Evolutionary conservation across 2,329 filamentous ascomycete genomes (phyloP), one percentile per base, ranked within the genome.

Genomic region (Graphilbum fragrans): DNA sequence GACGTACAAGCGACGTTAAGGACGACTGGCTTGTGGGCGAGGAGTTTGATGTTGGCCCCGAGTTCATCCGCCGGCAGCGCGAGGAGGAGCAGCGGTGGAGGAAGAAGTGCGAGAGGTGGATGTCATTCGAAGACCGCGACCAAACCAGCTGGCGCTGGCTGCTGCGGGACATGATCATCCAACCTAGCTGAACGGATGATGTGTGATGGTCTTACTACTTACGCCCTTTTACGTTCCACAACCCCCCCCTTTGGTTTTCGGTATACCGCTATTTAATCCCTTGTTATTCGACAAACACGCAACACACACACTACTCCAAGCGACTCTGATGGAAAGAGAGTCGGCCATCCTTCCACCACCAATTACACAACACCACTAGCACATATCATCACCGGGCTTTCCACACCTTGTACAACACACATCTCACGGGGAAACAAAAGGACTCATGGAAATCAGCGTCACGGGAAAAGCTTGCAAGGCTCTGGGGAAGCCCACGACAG

Each of bases 1-100:
- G 14, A 16, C 72, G 74, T 18, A 64, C 66, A 51, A 78, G 72
- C 52, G 77, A 80, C 41, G 60, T 77, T 48, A 76, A 77, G 44
- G 82, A 87, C 52, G 82, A 88, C 54, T 90, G 85, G 72, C 76
- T 86, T 38, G 84, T 95, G 12, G 86, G 86, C 40, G 92, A 98
- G 61, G 92, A 98, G 58, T 98, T 98, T 53, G 92, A 98, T 56
- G 86, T 98, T 42, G 92, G 92, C 0, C 92, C 90, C 3, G 86
- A 93, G 58, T 98, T 96, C 56, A 80, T 96, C 48, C 74, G 81
- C 52, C 72, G 88, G 48, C 90, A 96, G 56, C 74, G 84, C 45
- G 86, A 90, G 54, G 92, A 98, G 62, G 92, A 98, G 63, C 81
- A 86, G 37, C 74, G 85, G 46, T 98, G 92, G 92, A 74, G 82